Evolutionary conservation across 2,329 filamentous ascomycete genomes (phyloP), one percentile per base, ranked within the genome.

Genomic region (Colletotrichum musae): DNA sequence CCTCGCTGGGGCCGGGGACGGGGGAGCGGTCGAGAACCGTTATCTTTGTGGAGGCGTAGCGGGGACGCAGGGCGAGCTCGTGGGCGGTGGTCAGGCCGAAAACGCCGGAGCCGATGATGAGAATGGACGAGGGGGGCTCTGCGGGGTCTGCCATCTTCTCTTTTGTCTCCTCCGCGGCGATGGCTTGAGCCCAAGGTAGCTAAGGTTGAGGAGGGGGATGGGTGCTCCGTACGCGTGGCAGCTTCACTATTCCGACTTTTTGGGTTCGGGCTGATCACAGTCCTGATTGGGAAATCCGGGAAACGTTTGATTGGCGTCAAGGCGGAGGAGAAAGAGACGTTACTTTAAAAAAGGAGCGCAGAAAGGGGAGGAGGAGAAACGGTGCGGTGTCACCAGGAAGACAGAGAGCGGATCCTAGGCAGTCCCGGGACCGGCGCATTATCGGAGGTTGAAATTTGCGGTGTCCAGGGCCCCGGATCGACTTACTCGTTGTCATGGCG

Each of bases 51-150:
- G 80, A 70, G 70, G 83, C 74, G 81, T 90, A 89, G 71, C 78
- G 82, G 45, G 89, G 82, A 43, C 92, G 89, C 72, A 87, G 86
- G 68, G 91, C 84, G 54, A 98, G 87, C 15, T 93, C 87, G 72
- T 91, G 89, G 59, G 94, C 93, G 7, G 85, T 87, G 68, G 81
- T 79, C 64, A 88, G 86, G 72, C 89, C 89, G 73, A 91, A 91
- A 71, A 89, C 87, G 52, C 89, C 89, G n/a, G 88, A 88, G 64
- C 92, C 92, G 63, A 94, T 80, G 71, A 94, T 91, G 64, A 94
- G 84, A 74, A 93, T 85, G 21, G 87, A 87, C 53, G 79, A 77
- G 16, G 84, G 85, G 65, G 61, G 28, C 61, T 68, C 63, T 10
- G 54, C 56, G 39, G 63, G 43, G 36, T 60, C 63, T 18, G 58